Base-by-base conservation (phyloP, 306 rosid genomes). In the Ammopiptanthus mongolicus region DNA sequence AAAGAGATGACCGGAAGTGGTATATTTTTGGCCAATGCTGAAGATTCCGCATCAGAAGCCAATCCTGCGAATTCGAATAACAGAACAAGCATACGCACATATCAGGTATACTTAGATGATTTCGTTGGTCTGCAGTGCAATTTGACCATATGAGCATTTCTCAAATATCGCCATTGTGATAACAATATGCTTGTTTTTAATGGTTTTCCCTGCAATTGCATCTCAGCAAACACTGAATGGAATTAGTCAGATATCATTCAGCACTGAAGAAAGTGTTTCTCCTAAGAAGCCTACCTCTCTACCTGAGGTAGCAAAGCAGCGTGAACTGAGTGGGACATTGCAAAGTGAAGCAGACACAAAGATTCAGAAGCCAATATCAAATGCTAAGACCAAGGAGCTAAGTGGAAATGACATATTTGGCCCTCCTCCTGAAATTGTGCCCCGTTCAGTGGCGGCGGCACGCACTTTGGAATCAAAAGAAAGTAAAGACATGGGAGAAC, bases 271-370 rank as follows among this genome's bases (percentile, higher is more conserved):
- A 73, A 87, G 87, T 19, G 44, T 93, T 78, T 84, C 89, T 23
- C 96, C 92, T 13, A 93, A 88, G 81, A 93, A 85, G 83, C 96
- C 97, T 19, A 76, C 88, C 81, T 81, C 92, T 10, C 1, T 89
- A 71, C 90, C 96, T 7, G 98, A 93, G 85, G 97, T 91, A 31
- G 98, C 97, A 18, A 95, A 95, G 90, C 98, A 95, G 79, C 97
- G 96, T 9, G 98, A 95, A 73, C 74, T 95, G 82, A 86, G 97
- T 42, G 98, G 98, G 69, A 91, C 95, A 4, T 65, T 95, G 90
- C 85, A 84, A 74, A 88, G 86, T 29, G 97, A 91, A 5, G 59
- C 69, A 2, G 96, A 91, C 67, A 5, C 84, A 4, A 90, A 80
- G 88, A 83, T 25, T 61, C 80, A 84, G 60, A 95, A 95, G 89